Conservation (phyloP, 1,284 basidiomycete species). For the Leccinum idahoense region DNA sequence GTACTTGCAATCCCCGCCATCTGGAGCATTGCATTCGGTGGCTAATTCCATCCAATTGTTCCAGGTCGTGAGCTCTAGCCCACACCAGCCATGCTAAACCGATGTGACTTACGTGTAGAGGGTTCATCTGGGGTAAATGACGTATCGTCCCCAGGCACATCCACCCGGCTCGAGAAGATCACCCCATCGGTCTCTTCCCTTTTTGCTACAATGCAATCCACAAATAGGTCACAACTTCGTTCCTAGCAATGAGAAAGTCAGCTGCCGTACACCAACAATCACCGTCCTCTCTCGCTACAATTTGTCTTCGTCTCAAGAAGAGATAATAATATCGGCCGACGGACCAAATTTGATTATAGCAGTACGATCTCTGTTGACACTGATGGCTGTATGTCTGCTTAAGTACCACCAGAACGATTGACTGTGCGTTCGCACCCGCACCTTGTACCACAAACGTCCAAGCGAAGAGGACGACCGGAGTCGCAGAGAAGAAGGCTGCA, state of each 20-base stretch:
- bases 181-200: background rate
- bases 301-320: background rate
- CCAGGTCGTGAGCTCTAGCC: background rate
- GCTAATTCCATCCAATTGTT: background rate
- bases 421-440: conserved; percentile 3
- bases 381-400: conserved; percentile 8
- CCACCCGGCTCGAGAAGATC: background rate
- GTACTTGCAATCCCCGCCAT: no score
- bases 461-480: background rate
- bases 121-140: background rate
- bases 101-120: conserved; percentile 4
- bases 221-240: background rate
- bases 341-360: conserved; percentile 1
- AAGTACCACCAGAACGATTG: background rate
- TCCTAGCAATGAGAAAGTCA: background rate
- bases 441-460: conserved; percentile 11
- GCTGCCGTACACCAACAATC: background rate
- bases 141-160: background rate
- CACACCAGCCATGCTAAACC: background rate
- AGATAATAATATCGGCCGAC: background rate
- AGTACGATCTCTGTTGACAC: background rate
- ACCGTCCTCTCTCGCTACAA: background rate
- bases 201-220: background rate
- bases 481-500: background rate
- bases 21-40: no score